A percentile compares a stretch with the other conserved stretches of the same genome.
Evolutionary conservation across 129 eudicot genomes (phyloP).

Genomic region (Pulicaria dysenterica): DNA sequence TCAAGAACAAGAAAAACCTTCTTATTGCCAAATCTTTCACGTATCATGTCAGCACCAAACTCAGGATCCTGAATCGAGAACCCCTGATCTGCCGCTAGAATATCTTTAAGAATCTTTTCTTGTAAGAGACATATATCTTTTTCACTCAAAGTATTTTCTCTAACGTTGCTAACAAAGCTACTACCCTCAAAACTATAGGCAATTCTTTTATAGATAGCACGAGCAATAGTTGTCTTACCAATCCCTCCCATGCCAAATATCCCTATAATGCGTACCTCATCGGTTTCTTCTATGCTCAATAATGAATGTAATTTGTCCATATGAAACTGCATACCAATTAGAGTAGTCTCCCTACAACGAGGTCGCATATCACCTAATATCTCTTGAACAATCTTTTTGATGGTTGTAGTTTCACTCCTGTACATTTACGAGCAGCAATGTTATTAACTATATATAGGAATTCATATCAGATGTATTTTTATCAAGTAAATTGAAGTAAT

Average conservation of each 20-base stretch:
- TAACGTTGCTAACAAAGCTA: not conserved
- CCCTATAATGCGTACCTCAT: no score
- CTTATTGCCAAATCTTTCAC: not conserved
- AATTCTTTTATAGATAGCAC: not conserved
- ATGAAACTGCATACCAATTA: no score
- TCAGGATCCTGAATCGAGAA: not conserved
- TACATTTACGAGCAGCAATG: not conserved
- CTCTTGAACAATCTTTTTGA: not conserved
- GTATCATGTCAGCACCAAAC: not conserved
- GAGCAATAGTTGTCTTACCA: no score
- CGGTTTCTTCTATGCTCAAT: no score
- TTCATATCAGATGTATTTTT: no score
- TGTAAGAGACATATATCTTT: not conserved
- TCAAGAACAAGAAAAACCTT: constrained; percentile 5
- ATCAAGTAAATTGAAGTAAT: no score
- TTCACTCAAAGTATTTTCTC: not conserved
- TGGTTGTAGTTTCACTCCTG: not conserved
- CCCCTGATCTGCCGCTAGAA: not conserved
- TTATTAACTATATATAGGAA: no score
- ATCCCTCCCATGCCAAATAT: no score
- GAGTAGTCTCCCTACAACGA: no score
- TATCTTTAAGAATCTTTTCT: not conserved
- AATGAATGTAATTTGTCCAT: no score
- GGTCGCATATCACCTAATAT: no score
- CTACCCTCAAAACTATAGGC: not conserved